These are phyloP conservation scores for Phytophthora pluvialis DNA, from an alignment of 352 stramenopile species.

Conservation along the genomic window DNA sequence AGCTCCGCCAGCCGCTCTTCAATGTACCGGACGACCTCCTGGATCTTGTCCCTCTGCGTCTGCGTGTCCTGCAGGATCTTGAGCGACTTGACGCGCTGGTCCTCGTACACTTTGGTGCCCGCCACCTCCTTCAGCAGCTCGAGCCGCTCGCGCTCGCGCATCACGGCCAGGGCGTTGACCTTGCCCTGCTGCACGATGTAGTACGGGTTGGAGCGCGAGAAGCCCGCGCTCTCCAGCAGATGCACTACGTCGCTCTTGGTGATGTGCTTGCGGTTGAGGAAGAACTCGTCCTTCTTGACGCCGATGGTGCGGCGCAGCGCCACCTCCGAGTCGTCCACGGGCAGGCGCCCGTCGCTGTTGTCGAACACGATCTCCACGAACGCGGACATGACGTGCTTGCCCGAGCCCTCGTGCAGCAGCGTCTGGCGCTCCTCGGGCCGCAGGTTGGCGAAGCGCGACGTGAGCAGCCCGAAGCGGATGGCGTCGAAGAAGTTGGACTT, in stretches of 20 bases:
- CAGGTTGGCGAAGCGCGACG: constrained; percentile 92
- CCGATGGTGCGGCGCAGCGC: constrained; percentile 98
- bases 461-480: constrained; percentile 98
- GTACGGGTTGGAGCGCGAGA: constrained; percentile 99
- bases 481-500: constrained; percentile 99
- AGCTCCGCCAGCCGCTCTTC: constrained; percentile 94
- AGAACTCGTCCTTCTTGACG: constrained; percentile 99
- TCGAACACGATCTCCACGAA: constrained; percentile 99
- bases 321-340: constrained; percentile 93
- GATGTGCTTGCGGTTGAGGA: constrained; percentile 98
- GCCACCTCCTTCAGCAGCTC: constrained; percentile 99
- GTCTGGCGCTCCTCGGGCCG: constrained; percentile 92
- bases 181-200: constrained; percentile 99
- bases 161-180: constrained; percentile 97
- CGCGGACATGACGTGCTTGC: constrained; percentile 95
- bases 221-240: constrained; percentile 98
- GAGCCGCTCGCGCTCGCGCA: constrained; percentile 97
- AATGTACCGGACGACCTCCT: constrained; percentile 96
- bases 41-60: constrained; percentile 95
- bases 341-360: constrained; percentile 97
- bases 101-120: constrained; percentile 99
- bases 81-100: constrained; percentile 96
- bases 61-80: constrained; percentile 98
- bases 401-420: constrained; percentile 96
- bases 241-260: constrained; percentile 98